Conservation (phyloP, 345 rosid species). For the Carallia pectinifolia region DNA sequence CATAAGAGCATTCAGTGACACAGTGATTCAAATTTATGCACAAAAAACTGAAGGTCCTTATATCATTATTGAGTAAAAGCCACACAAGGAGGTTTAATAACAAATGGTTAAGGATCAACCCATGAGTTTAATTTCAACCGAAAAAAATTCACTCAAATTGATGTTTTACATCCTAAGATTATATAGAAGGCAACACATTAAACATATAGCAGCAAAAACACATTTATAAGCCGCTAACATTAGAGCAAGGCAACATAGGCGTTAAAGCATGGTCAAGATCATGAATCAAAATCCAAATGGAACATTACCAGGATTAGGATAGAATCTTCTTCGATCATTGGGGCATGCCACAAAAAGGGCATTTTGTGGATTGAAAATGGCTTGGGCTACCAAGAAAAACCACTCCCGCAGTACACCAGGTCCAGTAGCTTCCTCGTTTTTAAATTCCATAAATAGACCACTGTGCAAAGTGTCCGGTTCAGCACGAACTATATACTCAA, state of each 20-base stretch:
- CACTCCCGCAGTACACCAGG: conserved; percentile 90
- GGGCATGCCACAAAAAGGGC: conserved; percentile 78
- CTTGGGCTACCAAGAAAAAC: conserved; percentile 85
- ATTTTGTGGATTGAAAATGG: conserved; percentile 62
- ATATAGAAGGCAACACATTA: no score
- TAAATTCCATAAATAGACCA: conserved; percentile 87
- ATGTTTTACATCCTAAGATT: no score
- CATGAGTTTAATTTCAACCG: no score
- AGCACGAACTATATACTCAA: conserved; percentile 65
- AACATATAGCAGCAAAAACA: no score
- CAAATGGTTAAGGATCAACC: no score
- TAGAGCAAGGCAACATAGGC: neutral
- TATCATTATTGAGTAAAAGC: no score
- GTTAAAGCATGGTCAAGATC: neutral
- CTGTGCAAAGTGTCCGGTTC: conserved; percentile 60
- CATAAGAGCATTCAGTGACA: no score
- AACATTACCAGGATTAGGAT: conserved; percentile 84
- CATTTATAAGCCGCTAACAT: no score
- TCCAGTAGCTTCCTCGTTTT: conserved; percentile 98
- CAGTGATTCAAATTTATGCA: no score
- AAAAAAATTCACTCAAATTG: no score
- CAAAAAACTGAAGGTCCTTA: no score
- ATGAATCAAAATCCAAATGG: conserved; percentile 7
- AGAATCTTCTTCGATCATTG: conserved; percentile 82
- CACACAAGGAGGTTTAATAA: no score